These are phyloP conservation scores for Apiospora arundinis DNA, from an alignment of 2,329 filamentous ascomycete genomes.

Conservation along the genomic window DNA sequence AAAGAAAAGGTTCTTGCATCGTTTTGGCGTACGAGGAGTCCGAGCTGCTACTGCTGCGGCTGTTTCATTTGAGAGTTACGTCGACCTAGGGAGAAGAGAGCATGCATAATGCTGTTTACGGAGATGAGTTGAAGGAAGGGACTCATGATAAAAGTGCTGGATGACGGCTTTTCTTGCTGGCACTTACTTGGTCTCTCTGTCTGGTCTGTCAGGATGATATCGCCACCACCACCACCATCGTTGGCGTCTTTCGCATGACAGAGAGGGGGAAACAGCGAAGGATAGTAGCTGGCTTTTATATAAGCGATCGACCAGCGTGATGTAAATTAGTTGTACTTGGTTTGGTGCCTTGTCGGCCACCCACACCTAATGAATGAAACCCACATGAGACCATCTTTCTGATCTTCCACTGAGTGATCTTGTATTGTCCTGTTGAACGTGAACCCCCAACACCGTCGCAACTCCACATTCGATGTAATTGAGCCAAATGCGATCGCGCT, in stretches of 20 bases:
- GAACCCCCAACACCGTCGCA: too few relatives aligned
- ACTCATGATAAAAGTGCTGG: not conserved
- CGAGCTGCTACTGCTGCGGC: not conserved
- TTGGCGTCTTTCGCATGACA: not conserved
- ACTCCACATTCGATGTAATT: not conserved
- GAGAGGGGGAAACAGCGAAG: not conserved
- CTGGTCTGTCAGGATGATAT: not conserved
- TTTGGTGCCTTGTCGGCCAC: too few relatives aligned
- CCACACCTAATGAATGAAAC: not conserved
- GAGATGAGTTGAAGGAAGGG: not conserved
- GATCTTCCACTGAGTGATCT: too few relatives aligned
- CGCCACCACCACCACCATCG: too few relatives aligned
- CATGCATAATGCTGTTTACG: not conserved
- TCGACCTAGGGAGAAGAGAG: not conserved
- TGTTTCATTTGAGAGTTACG: not conserved
- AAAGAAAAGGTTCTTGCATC: not conserved
- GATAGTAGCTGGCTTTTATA: not conserved
- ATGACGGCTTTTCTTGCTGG: too few relatives aligned
- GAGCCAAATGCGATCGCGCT: too few relatives aligned
- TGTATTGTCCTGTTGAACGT: too few relatives aligned
- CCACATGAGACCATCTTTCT: too few relatives aligned
- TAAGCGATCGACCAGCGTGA: not conserved
- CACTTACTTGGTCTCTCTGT: too few relatives aligned
- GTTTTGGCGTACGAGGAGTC: constrained; percentile 9
- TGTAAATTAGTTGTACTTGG: not conserved